A percentile compares a stretch with the other conserved stretches of the same genome.
Evolutionary conservation across 352 stramenopile species (phyloP).

Genomic region (Phytopythium montanum): DNA sequence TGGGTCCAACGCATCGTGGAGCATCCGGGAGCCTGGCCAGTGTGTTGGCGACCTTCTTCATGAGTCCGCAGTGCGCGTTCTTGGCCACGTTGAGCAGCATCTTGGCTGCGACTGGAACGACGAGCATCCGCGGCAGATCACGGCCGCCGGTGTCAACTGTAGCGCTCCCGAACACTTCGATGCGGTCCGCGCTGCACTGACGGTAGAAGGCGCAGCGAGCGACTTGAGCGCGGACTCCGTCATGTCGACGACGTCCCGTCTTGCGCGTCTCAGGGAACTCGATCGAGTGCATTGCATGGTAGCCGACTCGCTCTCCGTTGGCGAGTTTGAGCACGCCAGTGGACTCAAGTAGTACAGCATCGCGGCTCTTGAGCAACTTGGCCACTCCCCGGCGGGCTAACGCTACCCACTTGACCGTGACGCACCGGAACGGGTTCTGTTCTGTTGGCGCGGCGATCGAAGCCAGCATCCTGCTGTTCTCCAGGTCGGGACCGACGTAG

Average conservation of each 20-base stretch:
- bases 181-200: constrained; percentile 19
- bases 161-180: constrained; percentile 35
- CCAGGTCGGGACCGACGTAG: constrained; percentile 33
- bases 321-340: constrained; percentile 29
- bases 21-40: constrained; percentile 11
- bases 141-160: constrained; percentile 17
- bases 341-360: constrained; percentile 53
- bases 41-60: constrained; percentile 36
- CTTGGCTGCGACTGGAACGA: constrained; percentile 22
- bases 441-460: constrained; percentile 22
- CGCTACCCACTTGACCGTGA: constrained; percentile 41
- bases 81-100: constrained; percentile 17
- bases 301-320: constrained; percentile 43
- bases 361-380: constrained; percentile 43
- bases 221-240: constrained; percentile 33
- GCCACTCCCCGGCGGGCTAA: constrained; percentile 11
- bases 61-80: constrained; percentile 31
- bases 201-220: constrained; percentile 43
- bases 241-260: constrained; percentile 12
- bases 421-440: constrained; percentile 32
- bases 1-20: neutral
- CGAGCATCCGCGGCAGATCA: constrained; percentile 21
- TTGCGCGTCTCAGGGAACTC: constrained; percentile 22
- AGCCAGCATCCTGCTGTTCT: constrained; percentile 33
- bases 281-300: constrained; percentile 55